Evolutionary conservation across 148 eudicot species (phyloP).

Genomic region (Camellia granthamiana): DNA sequence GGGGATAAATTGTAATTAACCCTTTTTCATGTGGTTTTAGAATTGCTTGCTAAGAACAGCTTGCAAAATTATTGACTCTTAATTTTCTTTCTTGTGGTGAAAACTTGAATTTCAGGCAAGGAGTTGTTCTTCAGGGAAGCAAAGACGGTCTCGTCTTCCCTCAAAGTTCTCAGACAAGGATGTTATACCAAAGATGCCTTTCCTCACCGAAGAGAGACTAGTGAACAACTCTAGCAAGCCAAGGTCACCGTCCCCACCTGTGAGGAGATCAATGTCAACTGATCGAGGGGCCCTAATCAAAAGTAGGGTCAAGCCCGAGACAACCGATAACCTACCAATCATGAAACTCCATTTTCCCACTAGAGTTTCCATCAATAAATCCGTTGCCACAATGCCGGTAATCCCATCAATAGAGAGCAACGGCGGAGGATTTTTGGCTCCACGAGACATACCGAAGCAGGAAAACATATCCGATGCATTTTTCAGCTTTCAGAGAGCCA

Average conservation of each 20-base stretch:
- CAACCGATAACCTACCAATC: conserved; percentile 41
- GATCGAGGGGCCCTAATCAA: conserved; percentile 67
- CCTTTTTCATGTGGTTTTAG: background rate
- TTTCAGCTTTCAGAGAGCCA: conserved; percentile 33
- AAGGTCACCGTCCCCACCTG: conserved; percentile 82
- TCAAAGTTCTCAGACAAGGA: conserved; percentile 60
- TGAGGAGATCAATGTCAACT: conserved; percentile 78
- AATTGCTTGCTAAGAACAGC: too few species aligned
- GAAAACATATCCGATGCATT: conserved; percentile 37
- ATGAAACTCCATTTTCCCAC: conserved; percentile 49
- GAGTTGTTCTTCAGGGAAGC: conserved; percentile 75
- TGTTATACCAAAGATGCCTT: conserved; percentile 46
- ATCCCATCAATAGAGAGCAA: conserved; percentile 29
- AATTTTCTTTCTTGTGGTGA: background rate
- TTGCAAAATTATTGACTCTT: background rate
- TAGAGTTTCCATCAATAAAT: conserved; percentile 50
- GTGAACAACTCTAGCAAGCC: conserved; percentile 33
- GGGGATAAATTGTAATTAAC: background rate
- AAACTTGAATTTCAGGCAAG: conserved; percentile 48
- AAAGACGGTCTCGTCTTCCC: conserved; percentile 57
- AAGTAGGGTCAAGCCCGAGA: conserved; percentile 62
- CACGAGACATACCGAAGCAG: conserved; percentile 20
- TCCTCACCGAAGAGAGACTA: conserved; percentile 55
- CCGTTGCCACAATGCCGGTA: conserved; percentile 25
- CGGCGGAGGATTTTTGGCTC: conserved; percentile 19